Base-by-base conservation (phyloP, 108 stramenopile genomes). In the Seminavis robusta region DNA sequence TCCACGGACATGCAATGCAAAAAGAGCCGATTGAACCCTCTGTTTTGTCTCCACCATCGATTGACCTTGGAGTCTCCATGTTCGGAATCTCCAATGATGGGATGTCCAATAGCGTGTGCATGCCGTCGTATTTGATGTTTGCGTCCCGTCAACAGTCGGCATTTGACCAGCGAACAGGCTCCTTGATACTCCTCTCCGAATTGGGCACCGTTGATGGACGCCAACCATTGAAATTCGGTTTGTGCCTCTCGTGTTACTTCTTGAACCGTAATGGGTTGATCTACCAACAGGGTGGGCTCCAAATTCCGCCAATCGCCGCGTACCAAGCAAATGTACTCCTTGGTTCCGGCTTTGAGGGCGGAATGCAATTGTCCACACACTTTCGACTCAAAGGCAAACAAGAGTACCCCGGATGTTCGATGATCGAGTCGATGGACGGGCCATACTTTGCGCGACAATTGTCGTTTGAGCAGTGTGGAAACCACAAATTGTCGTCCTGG, bases 391-490 rank as follows among this genome's bases (percentile, higher is more conserved):
- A 88, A 84, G 6, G 73, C 80, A 59, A 88, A 59, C 4, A 88
- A 24, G 9, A 81, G 56, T 2, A 78, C 82, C 0, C 86, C 86
- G 10, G 75, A 77, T 16, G 86, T 88, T n/a, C 83, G 74, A 67
- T 84, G 86, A 65, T 88, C 86, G n/a, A 88, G 63, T 53, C 86
- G 56, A 58, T 88, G 86, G 0, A 83, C 86, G 5, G 80, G 61
- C 44, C 61, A 81, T 21, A 81, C 80, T 53, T 83, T 88, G 8
- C 83, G 69, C 5, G 58, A 47, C 30, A 88, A 52, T 63, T 88
- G 86, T 37, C 75, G 65, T 30, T 77, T 76, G 23, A 88, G 43
- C 11, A 48, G 34, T n/a, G 65, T 68, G 21, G 75, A 47, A 0
- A 88, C 42, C 8, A 77, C 73, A 5, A 52, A 11, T 23, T 57